Percentiles rank a stretch among this genome's conserved stretches.
phyloP scores from a whole-genome alignment of 257 asterid species.

The Sherardia arvensis region DNA sequence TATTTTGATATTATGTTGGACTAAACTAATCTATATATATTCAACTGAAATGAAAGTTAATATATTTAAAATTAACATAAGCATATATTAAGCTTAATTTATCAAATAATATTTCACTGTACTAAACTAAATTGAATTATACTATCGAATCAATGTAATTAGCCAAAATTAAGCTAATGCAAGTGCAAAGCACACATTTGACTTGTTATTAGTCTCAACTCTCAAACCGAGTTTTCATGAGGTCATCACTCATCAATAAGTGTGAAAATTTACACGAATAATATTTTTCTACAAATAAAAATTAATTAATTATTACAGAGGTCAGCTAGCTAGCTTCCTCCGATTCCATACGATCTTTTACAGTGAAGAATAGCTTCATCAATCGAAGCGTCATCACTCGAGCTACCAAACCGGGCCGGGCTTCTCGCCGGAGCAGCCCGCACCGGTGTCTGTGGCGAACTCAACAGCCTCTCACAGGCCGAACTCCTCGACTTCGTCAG shows the following conservation, averaged over 20 bases:
- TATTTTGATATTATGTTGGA: too few relatives aligned
- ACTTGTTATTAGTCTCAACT: not conserved
- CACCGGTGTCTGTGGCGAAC: not conserved
- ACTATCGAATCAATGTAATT: too few relatives aligned
- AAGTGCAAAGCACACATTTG: not conserved
- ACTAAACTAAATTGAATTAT: too few relatives aligned
- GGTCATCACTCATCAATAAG: not conserved
- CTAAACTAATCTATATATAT: too few relatives aligned
- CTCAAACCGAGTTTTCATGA: not conserved
- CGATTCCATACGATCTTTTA: conserved; percentile 28
- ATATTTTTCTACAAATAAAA: too few relatives aligned
- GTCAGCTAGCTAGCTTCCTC: not conserved
- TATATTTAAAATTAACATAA: too few relatives aligned
- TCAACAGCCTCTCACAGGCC: not conserved
- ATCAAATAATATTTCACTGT: too few relatives aligned
- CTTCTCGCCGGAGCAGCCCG: conserved; percentile 13
- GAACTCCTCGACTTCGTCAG: conserved; percentile 4
- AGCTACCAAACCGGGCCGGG: not conserved
- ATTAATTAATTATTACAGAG: not conserved
- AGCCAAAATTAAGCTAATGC: not conserved
- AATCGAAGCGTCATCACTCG: conserved; percentile 11
- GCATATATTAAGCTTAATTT: too few relatives aligned
- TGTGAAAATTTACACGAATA: too few relatives aligned
- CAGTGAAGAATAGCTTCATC: conserved; percentile 35
- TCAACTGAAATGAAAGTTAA: too few relatives aligned